These are phyloP conservation scores for Syzygium grande DNA, from an alignment of 345 rosid species.

Conservation along the genomic window DNA sequence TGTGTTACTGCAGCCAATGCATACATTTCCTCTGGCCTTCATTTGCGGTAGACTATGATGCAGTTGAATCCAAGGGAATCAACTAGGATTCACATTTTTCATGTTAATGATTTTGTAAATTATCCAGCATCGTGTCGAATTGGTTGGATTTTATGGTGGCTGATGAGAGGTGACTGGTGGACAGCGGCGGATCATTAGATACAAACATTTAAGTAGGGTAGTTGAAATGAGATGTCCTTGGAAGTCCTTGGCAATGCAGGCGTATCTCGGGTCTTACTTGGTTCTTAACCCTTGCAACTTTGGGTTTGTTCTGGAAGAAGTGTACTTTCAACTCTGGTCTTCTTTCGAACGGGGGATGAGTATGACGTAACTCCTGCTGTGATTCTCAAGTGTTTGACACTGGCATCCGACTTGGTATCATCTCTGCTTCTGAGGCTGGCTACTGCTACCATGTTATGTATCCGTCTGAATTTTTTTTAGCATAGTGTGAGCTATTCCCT, in stretches of 20 bases:
- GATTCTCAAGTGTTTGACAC: not conserved
- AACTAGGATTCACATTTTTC: not conserved
- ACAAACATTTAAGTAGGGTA: not conserved
- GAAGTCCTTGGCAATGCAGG: not conserved
- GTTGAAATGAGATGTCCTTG: not conserved
- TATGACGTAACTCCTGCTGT: not conserved
- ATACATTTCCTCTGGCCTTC: not conserved
- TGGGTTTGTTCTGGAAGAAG: not conserved
- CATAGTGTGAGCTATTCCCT: not conserved
- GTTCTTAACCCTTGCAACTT: not conserved
- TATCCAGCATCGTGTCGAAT: not conserved
- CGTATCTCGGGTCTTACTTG: not conserved
- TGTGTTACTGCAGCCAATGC: not conserved
- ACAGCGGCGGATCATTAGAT: not conserved
- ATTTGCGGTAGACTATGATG: not conserved
- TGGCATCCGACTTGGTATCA: not conserved
- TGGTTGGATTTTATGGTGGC: not conserved
- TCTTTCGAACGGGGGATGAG: not conserved
- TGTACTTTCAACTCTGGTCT: not conserved
- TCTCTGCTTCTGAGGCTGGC: not conserved
- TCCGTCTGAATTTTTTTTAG: not conserved
- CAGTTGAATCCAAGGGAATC: conserved; percentile 15
- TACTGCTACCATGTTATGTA: not conserved
- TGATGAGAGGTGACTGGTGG: not conserved
- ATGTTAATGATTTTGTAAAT: not conserved